Percentiles rank a stretch among this genome's conserved stretches.
Conservation (phyloP, 805 yeast species). For the Blastobotrys attinorum region DNA sequence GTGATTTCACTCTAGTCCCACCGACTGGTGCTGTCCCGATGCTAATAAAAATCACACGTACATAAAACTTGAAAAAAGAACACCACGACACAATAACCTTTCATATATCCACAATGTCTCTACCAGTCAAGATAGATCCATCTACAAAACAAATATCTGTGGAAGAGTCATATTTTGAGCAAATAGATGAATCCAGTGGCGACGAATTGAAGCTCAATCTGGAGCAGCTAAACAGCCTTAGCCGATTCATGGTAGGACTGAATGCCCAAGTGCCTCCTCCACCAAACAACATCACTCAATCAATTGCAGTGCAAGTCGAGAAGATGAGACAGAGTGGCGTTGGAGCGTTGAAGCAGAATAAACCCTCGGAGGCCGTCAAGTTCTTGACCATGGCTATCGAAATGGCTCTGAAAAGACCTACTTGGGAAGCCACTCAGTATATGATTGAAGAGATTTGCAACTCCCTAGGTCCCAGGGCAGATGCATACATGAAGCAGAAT, state of each 20-base stretch:
- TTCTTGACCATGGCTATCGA: conserved; percentile 32
- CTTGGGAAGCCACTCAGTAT: conserved; percentile 31
- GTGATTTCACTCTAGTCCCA: too few relatives aligned
- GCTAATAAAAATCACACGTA: too few relatives aligned
- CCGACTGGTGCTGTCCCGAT: too few relatives aligned
- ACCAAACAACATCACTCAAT: conserved; percentile 22
- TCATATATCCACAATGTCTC: too few relatives aligned
- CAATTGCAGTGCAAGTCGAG: conserved; percentile 25
- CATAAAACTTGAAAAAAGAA: too few relatives aligned
- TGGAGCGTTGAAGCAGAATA: conserved; percentile 21
- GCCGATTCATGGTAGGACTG: conserved; percentile 23
- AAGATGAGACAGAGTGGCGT: conserved; percentile 30
- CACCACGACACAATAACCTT: too few relatives aligned
- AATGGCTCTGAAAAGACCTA: conserved; percentile 32
- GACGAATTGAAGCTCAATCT: conserved; percentile 19
- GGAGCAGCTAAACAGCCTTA: conserved; percentile 25
- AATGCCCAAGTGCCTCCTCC: conserved; percentile 32
- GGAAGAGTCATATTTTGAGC: conserved; percentile 6
- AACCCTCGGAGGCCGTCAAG: conserved; percentile 30
- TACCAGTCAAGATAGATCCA: conserved; percentile 19
- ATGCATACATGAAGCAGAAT: conserved; percentile 29
- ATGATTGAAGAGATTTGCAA: conserved; percentile 29
- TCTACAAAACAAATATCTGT: conserved; percentile 15
- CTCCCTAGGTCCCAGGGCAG: conserved; percentile 31
- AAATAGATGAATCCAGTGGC: conserved; percentile 9